phyloP scores from a whole-genome alignment of 2,329 filamentous ascomycete species.

The Calcarisporium arbuscula region DNA sequence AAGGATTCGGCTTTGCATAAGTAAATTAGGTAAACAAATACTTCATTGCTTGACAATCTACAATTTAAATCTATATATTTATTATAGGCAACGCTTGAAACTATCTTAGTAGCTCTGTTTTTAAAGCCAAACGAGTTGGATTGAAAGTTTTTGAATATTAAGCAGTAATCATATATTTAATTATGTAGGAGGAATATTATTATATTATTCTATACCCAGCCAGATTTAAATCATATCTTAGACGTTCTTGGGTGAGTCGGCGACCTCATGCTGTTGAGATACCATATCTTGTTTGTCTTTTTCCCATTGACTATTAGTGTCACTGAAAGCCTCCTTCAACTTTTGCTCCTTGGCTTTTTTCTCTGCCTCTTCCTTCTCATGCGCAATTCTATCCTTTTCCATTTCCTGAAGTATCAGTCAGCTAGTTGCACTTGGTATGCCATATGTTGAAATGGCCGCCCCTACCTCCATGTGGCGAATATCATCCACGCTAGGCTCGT shows the following conservation, averaged over 20 bases:
- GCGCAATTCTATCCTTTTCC: constrained; percentile 76
- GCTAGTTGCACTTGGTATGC: not conserved
- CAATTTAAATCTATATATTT: too few species aligned
- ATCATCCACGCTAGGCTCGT: constrained; percentile 97
- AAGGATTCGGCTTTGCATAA: constrained; percentile 81
- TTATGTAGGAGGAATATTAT: not conserved
- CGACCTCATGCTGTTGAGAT: constrained; percentile 15
- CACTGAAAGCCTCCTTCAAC: constrained; percentile 73
- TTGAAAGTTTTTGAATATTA: not conserved
- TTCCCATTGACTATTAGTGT: constrained; percentile 76
- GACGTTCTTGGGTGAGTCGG: too few species aligned
- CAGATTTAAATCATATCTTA: constrained; percentile 2
- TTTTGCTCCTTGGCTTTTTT: constrained; percentile 68
- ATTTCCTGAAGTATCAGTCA: constrained; percentile 59
- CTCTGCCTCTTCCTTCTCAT: constrained; percentile 62
- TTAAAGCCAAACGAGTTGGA: too few species aligned
- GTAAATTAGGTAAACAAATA: too few species aligned
- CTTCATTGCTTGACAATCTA: too few species aligned
- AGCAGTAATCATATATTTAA: not conserved
- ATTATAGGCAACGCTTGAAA: too few species aligned
- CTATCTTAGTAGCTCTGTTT: too few species aligned
- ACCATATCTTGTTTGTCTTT: constrained; percentile 76
- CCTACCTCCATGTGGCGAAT: constrained; percentile 88
- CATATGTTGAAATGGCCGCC: not conserved
- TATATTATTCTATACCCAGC: not conserved